Base-by-base conservation (phyloP, 306 rosid genomes). In the Vicia sativa region DNA sequence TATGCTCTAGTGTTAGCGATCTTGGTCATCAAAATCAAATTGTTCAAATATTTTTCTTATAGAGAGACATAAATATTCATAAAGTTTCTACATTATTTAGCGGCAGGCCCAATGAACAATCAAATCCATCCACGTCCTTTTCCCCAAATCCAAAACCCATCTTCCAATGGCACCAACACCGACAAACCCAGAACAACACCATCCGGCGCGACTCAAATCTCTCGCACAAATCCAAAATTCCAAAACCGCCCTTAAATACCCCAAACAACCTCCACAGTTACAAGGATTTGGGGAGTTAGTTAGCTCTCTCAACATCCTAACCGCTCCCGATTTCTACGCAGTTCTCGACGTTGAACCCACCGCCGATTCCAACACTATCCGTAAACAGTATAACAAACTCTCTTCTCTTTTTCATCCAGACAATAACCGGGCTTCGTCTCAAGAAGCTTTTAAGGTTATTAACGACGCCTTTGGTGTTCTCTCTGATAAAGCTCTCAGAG, bases 391-490 rank as follows among this genome's bases (percentile, higher is more conserved):
- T 83, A 87, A 86, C 80, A 84, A 81, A 69, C 88, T 92, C 0
- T 89, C 98, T 0, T 44, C 85, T 2, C 71, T 81, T 55, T 81
- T 92, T 57, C 96, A 82, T 64, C 96, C 96, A 0, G 91, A 86
- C 48, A 92, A 84, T 71, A 84, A 82, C 37, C 63, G 79, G 38
- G 84, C 26, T 9, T 34, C 84, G 3, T 85, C 92, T 15, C 85
- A 86, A 62, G 96, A 89, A 64, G 89, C 98, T 28, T 84, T 87
- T 79, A 92, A 87, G 87, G 85, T 87, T 3, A 81, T 87, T 3
- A 66, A 54, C 13, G 95, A 92, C 68, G 97, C 95, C 1, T 86
- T 87, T 29, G 77, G 80, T 9, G 35, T 87, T 43, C 83, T 92
- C 11, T 89, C 91, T 10, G 96, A 92, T 52, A 79, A 71, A 68